phyloP scores from a whole-genome alignment of 768 basidiomycete species.

The Tylopilus subfusipes region DNA sequence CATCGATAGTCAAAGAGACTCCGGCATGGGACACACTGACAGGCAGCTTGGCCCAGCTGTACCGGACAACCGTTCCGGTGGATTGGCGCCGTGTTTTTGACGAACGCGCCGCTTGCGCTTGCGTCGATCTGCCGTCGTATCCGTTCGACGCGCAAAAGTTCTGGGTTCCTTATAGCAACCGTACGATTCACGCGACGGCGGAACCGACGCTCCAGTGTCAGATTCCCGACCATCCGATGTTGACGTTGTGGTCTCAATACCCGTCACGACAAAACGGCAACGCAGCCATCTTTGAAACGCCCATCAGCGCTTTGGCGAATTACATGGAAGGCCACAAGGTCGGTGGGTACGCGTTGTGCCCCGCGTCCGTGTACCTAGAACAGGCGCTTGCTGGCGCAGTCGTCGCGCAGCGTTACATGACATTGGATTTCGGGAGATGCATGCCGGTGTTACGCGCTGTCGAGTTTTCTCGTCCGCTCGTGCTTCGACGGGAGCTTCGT shows the following conservation, averaged over 20 bases:
- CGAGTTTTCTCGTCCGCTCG: constrained; percentile 53
- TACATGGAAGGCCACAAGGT: constrained; percentile 60
- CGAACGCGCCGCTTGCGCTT: constrained; percentile 39
- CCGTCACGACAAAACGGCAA: constrained; percentile 34
- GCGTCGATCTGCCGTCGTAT: constrained; percentile 59
- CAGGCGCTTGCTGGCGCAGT: constrained; percentile 46
- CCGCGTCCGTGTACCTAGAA: constrained; percentile 65
- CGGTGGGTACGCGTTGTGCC: constrained; percentile 52
- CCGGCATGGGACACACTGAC: constrained; percentile 45
- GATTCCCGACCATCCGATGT: constrained; percentile 33
- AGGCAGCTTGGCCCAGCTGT: constrained; percentile 47
- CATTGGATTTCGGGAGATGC: constrained; percentile 31
- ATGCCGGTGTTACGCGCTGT: constrained; percentile 41
- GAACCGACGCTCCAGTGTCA: constrained; percentile 4
- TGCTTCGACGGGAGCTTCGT: constrained; percentile 36
- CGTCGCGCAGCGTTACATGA: constrained; percentile 34
- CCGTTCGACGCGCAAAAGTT: constrained; percentile 55
- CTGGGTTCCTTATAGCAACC: constrained; percentile 50
- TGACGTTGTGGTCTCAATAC: constrained; percentile 41
- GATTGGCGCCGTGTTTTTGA: constrained; percentile 55
- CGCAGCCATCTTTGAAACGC: constrained; percentile 53
- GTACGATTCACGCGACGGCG: neutral
- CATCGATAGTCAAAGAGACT: constrained; percentile 47
- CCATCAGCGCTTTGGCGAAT: constrained; percentile 40
- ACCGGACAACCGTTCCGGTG: constrained; percentile 38